Evolutionary conservation across 1,284 basidiomycete genomes (phyloP).

Genomic region (Naganishia albida): DNA sequence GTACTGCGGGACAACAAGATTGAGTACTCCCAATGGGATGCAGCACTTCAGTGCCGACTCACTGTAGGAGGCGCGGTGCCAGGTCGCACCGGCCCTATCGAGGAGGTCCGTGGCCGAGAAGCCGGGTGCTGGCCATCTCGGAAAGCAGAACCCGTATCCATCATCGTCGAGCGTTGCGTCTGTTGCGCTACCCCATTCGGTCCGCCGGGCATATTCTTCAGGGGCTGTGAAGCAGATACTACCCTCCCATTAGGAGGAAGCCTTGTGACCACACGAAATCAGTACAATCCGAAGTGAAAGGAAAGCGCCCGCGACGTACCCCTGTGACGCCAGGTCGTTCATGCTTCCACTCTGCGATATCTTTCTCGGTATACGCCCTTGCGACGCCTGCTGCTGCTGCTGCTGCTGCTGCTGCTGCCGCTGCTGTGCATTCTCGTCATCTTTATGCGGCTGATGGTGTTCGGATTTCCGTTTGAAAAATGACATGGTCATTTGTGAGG

Average conservation of each 20-base stretch:
- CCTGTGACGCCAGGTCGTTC: constrained; percentile 6
- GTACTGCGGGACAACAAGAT: constrained; percentile 3
- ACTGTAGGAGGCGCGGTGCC: constrained; percentile 21
- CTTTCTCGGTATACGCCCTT: not conserved
- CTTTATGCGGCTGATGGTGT: constrained; percentile 24
- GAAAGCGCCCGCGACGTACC: not conserved
- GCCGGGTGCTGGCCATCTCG: constrained; percentile 4
- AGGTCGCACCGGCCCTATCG: not conserved
- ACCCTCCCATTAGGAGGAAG: not conserved
- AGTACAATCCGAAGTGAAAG: not conserved
- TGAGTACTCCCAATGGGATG: too few relatives aligned
- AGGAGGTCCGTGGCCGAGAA: constrained; percentile 9
- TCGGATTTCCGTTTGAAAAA: constrained; percentile 32
- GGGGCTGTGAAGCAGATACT: not conserved
- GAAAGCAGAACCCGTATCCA: constrained; percentile 1
- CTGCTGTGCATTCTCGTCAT: constrained; percentile 16
- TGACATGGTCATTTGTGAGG: constrained; percentile 16
- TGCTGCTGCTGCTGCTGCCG: constrained; percentile 19
- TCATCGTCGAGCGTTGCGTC: constrained; percentile 13
- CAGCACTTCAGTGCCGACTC: not conserved
- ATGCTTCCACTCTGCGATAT: constrained; percentile 23
- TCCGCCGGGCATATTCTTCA: constrained; percentile 14
- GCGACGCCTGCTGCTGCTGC: constrained; percentile 8
- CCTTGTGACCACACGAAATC: not conserved
- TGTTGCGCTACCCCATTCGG: constrained; percentile 17